phyloP scores from a whole-genome alignment of 192 early-diverging fungal species.

The Coemansia interrupta region DNA sequence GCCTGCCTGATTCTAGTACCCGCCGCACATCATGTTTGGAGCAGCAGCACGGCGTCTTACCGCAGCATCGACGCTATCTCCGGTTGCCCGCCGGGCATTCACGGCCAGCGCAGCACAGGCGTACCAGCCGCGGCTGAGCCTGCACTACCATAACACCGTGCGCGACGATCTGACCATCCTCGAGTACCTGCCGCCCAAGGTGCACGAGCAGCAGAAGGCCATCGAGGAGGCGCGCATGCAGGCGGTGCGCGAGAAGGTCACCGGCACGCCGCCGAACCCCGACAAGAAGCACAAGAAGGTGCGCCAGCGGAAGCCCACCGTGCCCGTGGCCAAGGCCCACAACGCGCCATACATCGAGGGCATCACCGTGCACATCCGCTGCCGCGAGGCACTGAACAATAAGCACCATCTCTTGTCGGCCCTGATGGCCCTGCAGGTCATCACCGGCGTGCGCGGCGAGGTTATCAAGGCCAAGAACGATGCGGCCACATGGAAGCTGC shows the following conservation, averaged over 20 bases:
- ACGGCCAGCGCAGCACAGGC: constrained; percentile 14
- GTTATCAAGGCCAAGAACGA: constrained; percentile 75
- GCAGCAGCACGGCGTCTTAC: constrained; percentile 23
- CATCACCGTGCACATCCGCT: constrained; percentile 82
- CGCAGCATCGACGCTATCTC: constrained; percentile 1
- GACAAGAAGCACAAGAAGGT: constrained; percentile 37
- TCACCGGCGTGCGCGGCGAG: constrained; percentile 77
- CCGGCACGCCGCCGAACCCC: constrained; percentile 51
- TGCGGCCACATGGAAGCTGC: constrained; percentile 81
- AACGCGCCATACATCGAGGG: constrained; percentile 66
- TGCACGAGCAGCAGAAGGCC: constrained; percentile 36
- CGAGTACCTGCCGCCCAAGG: constrained; percentile 64
- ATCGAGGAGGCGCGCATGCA: constrained; percentile 28
- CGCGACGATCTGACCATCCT: constrained; percentile 73
- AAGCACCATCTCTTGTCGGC: constrained; percentile 87
- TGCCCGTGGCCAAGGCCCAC: constrained; percentile 59
- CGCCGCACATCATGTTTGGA: constrained; percentile 20
- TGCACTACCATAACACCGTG: constrained; percentile 70
- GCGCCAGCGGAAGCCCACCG: constrained; percentile 55
- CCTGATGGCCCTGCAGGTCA: constrained; percentile 84
- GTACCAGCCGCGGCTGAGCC: constrained; percentile 62
- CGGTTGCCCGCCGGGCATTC: constrained; percentile 19
- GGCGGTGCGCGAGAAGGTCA: constrained; percentile 19
- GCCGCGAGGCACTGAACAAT: constrained; percentile 79
- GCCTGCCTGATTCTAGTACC: neutral